A percentile compares a stretch with the other conserved stretches of the same genome.
Conservation (phyloP, 306 rosid species). For the Adenanthera pavonina region DNA sequence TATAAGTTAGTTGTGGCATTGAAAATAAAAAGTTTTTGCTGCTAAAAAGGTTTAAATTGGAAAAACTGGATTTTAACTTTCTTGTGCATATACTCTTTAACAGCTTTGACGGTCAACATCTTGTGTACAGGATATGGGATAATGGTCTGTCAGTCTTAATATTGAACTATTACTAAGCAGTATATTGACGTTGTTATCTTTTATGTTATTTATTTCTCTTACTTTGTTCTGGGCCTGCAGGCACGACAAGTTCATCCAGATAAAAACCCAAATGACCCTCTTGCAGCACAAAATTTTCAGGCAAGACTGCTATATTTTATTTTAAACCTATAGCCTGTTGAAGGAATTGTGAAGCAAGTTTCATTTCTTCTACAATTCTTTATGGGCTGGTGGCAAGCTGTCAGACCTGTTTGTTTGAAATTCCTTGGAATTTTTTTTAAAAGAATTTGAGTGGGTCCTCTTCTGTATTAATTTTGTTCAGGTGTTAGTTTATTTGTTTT, state of each 20-base stretch:
- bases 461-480: neutral
- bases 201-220: conserved; percentile 18
- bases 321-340: conserved; percentile 13
- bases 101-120: conserved; percentile 12
- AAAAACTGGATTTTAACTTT: conserved; percentile 17
- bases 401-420: neutral
- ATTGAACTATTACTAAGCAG: conserved; percentile 17
- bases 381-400: neutral
- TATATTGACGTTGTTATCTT: neutral
- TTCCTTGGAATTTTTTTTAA: neutral
- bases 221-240: conserved; percentile 50
- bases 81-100: neutral
- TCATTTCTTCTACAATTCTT: neutral
- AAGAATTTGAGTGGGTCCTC: neutral
- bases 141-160: neutral
- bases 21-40: conserved; percentile 22
- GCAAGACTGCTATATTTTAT: conserved; percentile 48
- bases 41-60: conserved; percentile 20
- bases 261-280: conserved; percentile 96
- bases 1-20: conserved; percentile 1
- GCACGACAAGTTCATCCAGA: conserved; percentile 99
- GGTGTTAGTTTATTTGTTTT: neutral
- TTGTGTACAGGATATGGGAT: neutral
- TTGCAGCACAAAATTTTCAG: conserved; percentile 97
- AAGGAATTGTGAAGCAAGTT: neutral